These are phyloP conservation scores for Ogataea siamensis DNA, from an alignment of 805 yeast genomes.

Conservation along the genomic window DNA sequence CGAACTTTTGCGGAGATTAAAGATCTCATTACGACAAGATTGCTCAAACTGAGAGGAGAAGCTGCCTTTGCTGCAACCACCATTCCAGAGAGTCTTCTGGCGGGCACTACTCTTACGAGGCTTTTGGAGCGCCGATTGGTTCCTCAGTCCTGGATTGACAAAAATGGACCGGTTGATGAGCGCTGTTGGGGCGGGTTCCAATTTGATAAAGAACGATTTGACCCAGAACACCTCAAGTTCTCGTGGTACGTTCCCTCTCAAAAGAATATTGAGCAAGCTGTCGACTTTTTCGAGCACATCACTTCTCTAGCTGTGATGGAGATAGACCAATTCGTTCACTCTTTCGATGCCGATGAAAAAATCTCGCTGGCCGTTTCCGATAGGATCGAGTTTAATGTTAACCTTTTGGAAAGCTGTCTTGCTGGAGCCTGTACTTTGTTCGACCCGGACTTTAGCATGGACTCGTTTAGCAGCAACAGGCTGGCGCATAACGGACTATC, in stretches of 20 bases:
- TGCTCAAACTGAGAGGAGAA: slow-evolving; percentile 51
- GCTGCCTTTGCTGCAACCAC: slow-evolving; percentile 58
- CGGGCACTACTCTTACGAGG: slow-evolving; percentile 60
- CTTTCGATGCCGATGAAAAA: slow-evolving; percentile 45
- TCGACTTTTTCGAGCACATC: slow-evolving; percentile 52
- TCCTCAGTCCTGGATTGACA: slow-evolving; percentile 41
- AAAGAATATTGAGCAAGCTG: slow-evolving; percentile 58
- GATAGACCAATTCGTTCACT: slow-evolving; percentile 51
- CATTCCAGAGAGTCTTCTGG: slow-evolving; percentile 59
- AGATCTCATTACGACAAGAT: slow-evolving; percentile 46
- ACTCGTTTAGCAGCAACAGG: slow-evolving; percentile 28
- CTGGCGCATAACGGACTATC: slow-evolving; percentile 16
- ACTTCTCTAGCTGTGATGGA: slow-evolving; percentile 42
- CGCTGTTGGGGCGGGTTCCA: slow-evolving; percentile 77
- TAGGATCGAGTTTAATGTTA: slow-evolving; percentile 23
- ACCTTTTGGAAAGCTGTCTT: slow-evolving; percentile 33
- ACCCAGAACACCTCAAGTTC: slow-evolving; percentile 48
- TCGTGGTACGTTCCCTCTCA: slow-evolving; percentile 73
- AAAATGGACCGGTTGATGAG: slow-evolving; percentile 40
- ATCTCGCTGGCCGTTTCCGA: slow-evolving; percentile 27
- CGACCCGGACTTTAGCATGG: slow-evolving; percentile 56
- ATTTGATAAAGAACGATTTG: slow-evolving; percentile 50
- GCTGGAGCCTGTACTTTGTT: slow-evolving; percentile 72
- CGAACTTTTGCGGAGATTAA: slow-evolving; percentile 43
- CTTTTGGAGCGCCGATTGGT: slow-evolving; percentile 54